phyloP scores from a whole-genome alignment of 192 early-diverging fungal genomes.

The Coemansia sp. region DNA sequence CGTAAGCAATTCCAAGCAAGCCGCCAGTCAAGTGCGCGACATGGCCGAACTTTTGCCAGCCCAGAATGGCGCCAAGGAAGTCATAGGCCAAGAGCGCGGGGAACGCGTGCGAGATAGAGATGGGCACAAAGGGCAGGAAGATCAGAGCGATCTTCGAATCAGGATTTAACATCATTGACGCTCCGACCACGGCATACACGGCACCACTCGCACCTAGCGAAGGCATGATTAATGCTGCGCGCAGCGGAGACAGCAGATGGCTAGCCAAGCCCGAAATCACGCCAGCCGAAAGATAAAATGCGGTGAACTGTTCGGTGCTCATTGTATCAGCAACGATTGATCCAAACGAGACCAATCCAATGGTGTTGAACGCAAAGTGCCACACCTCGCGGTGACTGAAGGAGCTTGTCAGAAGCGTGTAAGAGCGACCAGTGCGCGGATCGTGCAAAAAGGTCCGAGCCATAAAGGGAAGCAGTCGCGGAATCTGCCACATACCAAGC shows the following conservation, averaged over 20 bases:
- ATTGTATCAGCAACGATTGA: conserved; percentile 54
- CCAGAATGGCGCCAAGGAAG: conserved; percentile 67
- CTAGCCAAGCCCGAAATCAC: conserved; percentile 67
- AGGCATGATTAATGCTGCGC: conserved; percentile 58
- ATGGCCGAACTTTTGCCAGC: conserved; percentile 81
- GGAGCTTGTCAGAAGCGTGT: conserved; percentile 77
- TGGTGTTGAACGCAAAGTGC: conserved; percentile 83
- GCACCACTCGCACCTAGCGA: conserved; percentile 85
- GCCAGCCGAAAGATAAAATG: conserved; percentile 78
- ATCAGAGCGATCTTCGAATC: conserved; percentile 62
- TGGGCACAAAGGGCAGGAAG: conserved; percentile 62
- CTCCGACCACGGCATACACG: conserved; percentile 71
- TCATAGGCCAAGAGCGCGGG: conserved; percentile 72
- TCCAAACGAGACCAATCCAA: conserved; percentile 75
- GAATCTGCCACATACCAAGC: conserved; percentile 77
- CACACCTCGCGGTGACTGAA: conserved; percentile 76
- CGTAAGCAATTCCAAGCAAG: conserved; percentile 62
- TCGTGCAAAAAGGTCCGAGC: conserved; percentile 76
- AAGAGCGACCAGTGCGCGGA: conserved; percentile 64
- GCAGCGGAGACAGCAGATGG: conserved; percentile 60
- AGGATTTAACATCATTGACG: conserved; percentile 62
- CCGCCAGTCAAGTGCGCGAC: conserved; percentile 74
- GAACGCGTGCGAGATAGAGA: conserved; percentile 66
- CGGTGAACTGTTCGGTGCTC: conserved; percentile 71
- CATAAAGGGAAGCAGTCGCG: conserved; percentile 71